Conservation (phyloP, 192 early-diverging fungal species). For the Backusella circina region DNA sequence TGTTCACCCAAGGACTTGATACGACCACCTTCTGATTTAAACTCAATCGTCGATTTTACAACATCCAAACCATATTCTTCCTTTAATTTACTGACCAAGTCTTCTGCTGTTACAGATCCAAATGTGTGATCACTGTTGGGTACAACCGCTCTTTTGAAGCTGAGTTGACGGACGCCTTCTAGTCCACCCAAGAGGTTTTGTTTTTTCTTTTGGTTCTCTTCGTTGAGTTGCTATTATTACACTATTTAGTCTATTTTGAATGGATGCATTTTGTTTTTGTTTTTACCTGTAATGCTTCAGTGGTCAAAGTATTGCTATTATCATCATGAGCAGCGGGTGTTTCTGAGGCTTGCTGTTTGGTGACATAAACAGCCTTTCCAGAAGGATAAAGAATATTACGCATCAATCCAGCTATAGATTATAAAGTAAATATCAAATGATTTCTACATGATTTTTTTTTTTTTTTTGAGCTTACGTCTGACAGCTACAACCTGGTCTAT, state of each 20-base stretch:
- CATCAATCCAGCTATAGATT: slow-evolving; percentile 35
- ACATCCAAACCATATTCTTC: slow-evolving; percentile 18
- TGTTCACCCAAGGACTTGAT: slow-evolving; percentile 31
- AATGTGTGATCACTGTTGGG: slow-evolving; percentile 30
- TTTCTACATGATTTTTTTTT: not conserved
- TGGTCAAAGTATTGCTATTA: not conserved
- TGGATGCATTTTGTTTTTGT: not conserved
- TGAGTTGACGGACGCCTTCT: slow-evolving; percentile 5
- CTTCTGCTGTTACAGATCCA: slow-evolving; percentile 36
- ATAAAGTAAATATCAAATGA: not conserved
- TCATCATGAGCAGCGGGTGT: not conserved
- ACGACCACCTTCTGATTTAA: slow-evolving; percentile 26
- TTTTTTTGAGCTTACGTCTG: slow-evolving; percentile 27
- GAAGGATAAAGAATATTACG: slow-evolving; percentile 32
- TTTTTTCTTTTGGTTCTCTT: slow-evolving; percentile 1
- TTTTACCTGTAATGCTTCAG: not conserved
- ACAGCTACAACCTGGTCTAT: slow-evolving; percentile 33
- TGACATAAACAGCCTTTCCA: slow-evolving; percentile 26
- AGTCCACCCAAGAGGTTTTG: slow-evolving; percentile 14
- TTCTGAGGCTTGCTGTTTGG: not conserved
- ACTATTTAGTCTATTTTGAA: not conserved
- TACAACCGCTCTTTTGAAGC: slow-evolving; percentile 24
- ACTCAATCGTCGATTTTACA: slow-evolving; percentile 23
- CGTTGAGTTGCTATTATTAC: not conserved
- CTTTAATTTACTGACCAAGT: slow-evolving; percentile 25